phyloP scores from a whole-genome alignment of 2,329 filamentous ascomycete genomes.

The Pseudogymnoascus sp. region DNA sequence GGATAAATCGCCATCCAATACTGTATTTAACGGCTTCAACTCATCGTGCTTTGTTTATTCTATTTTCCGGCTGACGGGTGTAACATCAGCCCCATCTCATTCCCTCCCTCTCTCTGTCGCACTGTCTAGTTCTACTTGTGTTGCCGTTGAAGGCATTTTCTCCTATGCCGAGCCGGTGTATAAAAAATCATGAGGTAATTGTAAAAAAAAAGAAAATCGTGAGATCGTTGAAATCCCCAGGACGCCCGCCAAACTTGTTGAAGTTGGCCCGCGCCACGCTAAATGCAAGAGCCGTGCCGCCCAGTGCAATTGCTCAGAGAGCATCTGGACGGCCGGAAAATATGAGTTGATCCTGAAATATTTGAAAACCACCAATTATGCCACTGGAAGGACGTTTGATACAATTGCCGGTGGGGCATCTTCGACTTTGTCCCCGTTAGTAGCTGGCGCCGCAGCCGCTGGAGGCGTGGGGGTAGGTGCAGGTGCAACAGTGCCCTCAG shows the following conservation, averaged over 20 bases:
- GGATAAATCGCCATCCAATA: background rate
- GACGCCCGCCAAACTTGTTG: conserved; percentile 29
- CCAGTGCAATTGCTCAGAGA: conserved; percentile 19
- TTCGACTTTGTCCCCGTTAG: conserved; percentile 16
- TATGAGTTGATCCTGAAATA: conserved; percentile 5
- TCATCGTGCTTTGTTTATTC: background rate
- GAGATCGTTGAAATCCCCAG: conserved; percentile 20
- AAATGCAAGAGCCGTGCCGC: conserved; percentile 22
- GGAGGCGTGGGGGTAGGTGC: conserved; percentile 8
- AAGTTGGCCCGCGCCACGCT: conserved; percentile 28
- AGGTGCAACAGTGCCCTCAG: conserved; percentile 15
- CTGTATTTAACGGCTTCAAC: background rate
- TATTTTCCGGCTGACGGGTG: background rate
- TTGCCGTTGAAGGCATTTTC: conserved; percentile 12
- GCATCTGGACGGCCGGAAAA: background rate
- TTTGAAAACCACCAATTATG: background rate
- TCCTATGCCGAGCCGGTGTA: conserved; percentile 3
- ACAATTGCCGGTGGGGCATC: conserved; percentile 10
- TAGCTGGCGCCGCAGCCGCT: conserved; percentile 6
- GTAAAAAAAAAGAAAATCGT: conserved; percentile 9
- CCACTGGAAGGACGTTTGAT: conserved; percentile 14
- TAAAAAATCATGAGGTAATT: conserved; percentile 10
- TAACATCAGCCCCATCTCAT: background rate
- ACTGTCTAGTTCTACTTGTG: conserved; percentile 22
- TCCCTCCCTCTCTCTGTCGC: background rate